Percentiles rank a stretch among this genome's conserved stretches.
phyloP scores from a whole-genome alignment of 2,329 filamentous ascomycete species.

The Xylariaceae sp. region DNA sequence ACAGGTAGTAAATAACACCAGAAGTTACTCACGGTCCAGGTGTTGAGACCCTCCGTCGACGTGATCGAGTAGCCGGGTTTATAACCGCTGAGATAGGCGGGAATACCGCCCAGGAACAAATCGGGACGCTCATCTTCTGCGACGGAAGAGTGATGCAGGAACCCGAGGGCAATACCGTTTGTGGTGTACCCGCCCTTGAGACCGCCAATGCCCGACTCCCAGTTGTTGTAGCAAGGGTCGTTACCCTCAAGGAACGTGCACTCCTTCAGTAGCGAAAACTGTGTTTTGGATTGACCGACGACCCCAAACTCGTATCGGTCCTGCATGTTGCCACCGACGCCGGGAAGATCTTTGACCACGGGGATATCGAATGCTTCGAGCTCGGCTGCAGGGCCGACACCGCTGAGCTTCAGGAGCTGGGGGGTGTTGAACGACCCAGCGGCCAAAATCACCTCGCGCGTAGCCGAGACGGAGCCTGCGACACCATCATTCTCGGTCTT shows the following conservation, averaged over 20 bases:
- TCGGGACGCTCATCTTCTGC: constrained; percentile 24
- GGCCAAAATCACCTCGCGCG: constrained; percentile 44
- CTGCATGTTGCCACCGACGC: constrained; percentile 38
- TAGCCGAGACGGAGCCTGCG: constrained; percentile 29
- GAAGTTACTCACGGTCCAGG: too few relatives aligned
- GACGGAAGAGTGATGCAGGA: constrained; percentile 31
- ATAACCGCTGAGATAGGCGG: constrained; percentile 17
- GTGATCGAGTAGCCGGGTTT: constrained; percentile 13
- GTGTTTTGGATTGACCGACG: constrained; percentile 24
- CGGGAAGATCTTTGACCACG: constrained; percentile 53
- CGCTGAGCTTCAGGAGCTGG: constrained; percentile 43
- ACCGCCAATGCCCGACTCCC: constrained; percentile 20
- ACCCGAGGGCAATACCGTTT: constrained; percentile 46
- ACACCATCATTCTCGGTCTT: background rate
- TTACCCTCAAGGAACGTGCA: constrained; percentile 27
- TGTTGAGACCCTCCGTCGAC: constrained; percentile 12
- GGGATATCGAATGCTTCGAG: constrained; percentile 42
- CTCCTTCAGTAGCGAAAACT: constrained; percentile 25
- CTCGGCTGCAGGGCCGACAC: constrained; percentile 40
- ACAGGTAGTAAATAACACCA: too few relatives aligned
- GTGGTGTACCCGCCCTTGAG: constrained; percentile 31
- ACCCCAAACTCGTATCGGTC: constrained; percentile 11
- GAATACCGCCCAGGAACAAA: constrained; percentile 15
- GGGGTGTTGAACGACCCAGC: constrained; percentile 46
- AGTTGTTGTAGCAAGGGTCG: constrained; percentile 35